Percentiles rank a stretch among this genome's conserved stretches.
Conservation (phyloP, 2,329 filamentous ascomycete species). For the Colletotrichum lini region DNA sequence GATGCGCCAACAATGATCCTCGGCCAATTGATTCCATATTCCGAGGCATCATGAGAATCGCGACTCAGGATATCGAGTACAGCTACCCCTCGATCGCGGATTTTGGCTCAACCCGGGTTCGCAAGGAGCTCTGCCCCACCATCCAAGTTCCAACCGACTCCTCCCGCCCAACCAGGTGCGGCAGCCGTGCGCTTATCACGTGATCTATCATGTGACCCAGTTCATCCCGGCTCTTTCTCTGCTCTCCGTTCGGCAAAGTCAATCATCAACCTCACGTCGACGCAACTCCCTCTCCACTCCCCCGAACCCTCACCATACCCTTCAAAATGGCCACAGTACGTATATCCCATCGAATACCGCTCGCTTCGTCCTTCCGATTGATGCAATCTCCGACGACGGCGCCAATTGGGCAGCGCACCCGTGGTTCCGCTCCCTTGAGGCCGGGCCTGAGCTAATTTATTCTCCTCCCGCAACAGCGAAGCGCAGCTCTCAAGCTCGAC, state of each 20-base stretch:
- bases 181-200: slow-evolving; percentile 47
- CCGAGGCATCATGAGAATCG: background rate
- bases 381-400: slow-evolving; percentile 19
- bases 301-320: slow-evolving; percentile 61
- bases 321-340: slow-evolving; percentile 80
- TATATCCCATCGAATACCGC: slow-evolving; percentile 46
- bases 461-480: slow-evolving; percentile 75
- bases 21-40: background rate
- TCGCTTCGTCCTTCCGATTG: slow-evolving; percentile 45
- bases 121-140: slow-evolving; percentile 38
- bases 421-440: slow-evolving; percentile 16
- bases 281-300: slow-evolving; percentile 64
- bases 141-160: slow-evolving; percentile 14
- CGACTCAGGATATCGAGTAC: background rate
- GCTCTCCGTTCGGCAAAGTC: slow-evolving; percentile 60
- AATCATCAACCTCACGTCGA: slow-evolving; percentile 64
- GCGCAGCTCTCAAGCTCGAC: slow-evolving; percentile 99
- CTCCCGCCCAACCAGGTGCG: background rate
- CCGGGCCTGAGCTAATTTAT: slow-evolving; percentile 65
- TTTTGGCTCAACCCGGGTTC: slow-evolving; percentile 20
- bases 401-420: slow-evolving; percentile 38
- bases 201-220: slow-evolving; percentile 45
- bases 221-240: slow-evolving; percentile 47
- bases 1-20: background rate
- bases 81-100: slow-evolving; percentile 33